Conservation (phyloP, 2,329 filamentous ascomycete genomes). For the Penicillium sp. region DNA sequence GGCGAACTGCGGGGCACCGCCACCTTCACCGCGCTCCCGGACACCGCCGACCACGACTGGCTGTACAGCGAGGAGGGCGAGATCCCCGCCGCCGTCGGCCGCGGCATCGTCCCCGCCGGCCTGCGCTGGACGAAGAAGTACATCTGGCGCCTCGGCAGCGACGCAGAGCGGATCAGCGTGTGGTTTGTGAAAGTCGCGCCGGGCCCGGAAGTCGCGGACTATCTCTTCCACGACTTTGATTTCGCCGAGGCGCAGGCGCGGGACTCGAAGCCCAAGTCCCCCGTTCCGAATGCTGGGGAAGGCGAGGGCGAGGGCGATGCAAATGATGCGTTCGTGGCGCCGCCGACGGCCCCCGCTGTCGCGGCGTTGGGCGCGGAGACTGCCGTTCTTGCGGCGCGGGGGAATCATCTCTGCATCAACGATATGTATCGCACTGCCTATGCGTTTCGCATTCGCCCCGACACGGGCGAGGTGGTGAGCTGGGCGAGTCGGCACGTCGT, state of each 20-base stretch:
- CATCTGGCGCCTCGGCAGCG: conserved; percentile 40
- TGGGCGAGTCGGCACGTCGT: conserved; percentile 48
- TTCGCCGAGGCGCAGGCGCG: too few species aligned
- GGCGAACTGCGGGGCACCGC: conserved; percentile 43
- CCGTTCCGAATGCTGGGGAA: conserved; percentile 1
- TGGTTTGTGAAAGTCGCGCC: conserved; percentile 45
- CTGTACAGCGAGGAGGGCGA: conserved; percentile 46
- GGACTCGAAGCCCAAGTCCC: too few species aligned
- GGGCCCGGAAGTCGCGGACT: conserved; percentile 37
- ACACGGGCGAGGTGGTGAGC: conserved; percentile 35
- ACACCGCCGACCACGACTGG: conserved; percentile 30
- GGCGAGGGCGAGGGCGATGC: background rate
- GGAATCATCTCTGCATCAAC: conserved; percentile 47
- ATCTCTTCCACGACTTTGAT: conserved; percentile 46
- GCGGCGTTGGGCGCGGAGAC: conserved; percentile 16
- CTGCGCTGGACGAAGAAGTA: conserved; percentile 44
- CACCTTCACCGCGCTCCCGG: conserved; percentile 33
- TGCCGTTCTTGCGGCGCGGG: conserved; percentile 36
- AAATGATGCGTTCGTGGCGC: conserved; percentile 24
- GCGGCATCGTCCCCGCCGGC: conserved; percentile 22
- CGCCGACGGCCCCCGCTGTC: conserved; percentile 25
- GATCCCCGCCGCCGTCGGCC: conserved; percentile 30
- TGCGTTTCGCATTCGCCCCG: conserved; percentile 37
- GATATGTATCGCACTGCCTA: conserved; percentile 49
- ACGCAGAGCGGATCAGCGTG: conserved; percentile 37